These are phyloP conservation scores for Phragmites australis DNA, from an alignment of 176 grass and related monocot genomes.

Conservation along the genomic window DNA sequence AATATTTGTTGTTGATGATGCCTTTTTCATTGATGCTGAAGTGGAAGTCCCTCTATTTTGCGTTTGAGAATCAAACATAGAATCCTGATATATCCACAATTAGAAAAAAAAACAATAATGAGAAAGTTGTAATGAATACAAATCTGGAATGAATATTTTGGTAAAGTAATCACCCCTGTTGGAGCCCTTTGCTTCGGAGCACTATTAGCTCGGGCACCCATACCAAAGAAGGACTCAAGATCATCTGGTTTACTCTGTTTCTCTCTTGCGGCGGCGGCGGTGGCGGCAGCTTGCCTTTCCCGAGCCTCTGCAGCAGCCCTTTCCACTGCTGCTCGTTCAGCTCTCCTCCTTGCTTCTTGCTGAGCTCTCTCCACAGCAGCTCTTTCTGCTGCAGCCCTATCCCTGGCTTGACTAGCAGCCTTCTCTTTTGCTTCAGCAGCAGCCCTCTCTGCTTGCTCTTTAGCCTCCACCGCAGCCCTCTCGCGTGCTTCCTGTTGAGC, in stretches of 20 bases:
- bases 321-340: constrained; percentile 66
- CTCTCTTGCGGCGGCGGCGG: constrained; percentile 63
- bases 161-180: constrained; percentile 51
- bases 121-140: constrained; percentile 14
- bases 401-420: constrained; percentile 49
- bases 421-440: constrained; percentile 55
- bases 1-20: constrained; percentile 85
- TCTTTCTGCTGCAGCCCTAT: constrained; percentile 67
- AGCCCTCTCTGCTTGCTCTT: constrained; percentile 55
- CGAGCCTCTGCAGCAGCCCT: constrained; percentile 67
- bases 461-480: constrained; percentile 66
- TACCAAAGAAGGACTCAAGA: constrained; percentile 91
- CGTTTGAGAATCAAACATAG: constrained; percentile 66
- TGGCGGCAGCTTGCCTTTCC: constrained; percentile 61
- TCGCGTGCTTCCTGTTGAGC: constrained; percentile 72
- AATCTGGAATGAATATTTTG: constrained; percentile 17
- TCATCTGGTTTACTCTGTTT: constrained; percentile 76
- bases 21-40: constrained; percentile 69
- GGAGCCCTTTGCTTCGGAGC: constrained; percentile 71
- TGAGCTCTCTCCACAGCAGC: constrained; percentile 74
- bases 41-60: constrained; percentile 61
- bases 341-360: constrained; percentile 68
- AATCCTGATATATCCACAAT: constrained; percentile 63
- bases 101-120: constrained; percentile 31
- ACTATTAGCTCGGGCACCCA: constrained; percentile 75